Evolutionary conservation across 495 filamentous ascomycete genomes (phyloP), one percentile per base, ranked within the genome.

Genomic region (Penicillium paxilli): DNA sequence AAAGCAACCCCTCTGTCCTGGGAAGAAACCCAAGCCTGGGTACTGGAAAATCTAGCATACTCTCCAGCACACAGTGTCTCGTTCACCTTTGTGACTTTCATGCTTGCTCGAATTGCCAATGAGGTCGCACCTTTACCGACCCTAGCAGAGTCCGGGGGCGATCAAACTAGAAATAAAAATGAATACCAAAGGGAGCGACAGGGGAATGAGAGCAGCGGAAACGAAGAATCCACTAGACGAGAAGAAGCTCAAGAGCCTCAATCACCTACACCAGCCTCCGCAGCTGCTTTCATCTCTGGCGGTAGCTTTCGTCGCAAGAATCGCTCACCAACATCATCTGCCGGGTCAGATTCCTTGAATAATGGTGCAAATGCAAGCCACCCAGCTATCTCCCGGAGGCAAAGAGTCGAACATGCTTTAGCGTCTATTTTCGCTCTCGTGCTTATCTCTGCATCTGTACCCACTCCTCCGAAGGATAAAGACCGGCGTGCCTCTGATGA

Each of bases 1-100:
- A 80, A 77, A 59, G 75, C 69, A 9, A 62, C 68, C 0, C 67
- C 71, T 53, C 76, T 62, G 26, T 69, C 69, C 19, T 71, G 59
- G 53, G 89, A 93, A 52, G 86, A 91, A 26, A 82, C 83, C 55
- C 84, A 85, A 56, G 73, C 80, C 8, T 81, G 80, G 68, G 77
- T 93, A 9, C 76, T 94, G 9, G 91, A 96, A 51, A 82, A 82
- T 49, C 78, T 96, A 5, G 80, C 87, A 0, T 73, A 80, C 9
- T 80, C 82, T 0, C 91, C 92, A 1, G 83, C 84, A 25, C 87
- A 93, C 64, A 92, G 88, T 62, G 88, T 92, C 53, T 89, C 87
- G 0, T 94, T 96, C 64, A 86, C 92, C 8, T 92, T 96, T 53
- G 68, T 96, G 28, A 91, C 85, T 3, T 85, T 88, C 38, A 91